A percentile compares a stretch with the other conserved stretches of the same genome.
Conservation (phyloP, 176 grass and related monocot genomes). For the Urochloa ruziziensis region DNA sequence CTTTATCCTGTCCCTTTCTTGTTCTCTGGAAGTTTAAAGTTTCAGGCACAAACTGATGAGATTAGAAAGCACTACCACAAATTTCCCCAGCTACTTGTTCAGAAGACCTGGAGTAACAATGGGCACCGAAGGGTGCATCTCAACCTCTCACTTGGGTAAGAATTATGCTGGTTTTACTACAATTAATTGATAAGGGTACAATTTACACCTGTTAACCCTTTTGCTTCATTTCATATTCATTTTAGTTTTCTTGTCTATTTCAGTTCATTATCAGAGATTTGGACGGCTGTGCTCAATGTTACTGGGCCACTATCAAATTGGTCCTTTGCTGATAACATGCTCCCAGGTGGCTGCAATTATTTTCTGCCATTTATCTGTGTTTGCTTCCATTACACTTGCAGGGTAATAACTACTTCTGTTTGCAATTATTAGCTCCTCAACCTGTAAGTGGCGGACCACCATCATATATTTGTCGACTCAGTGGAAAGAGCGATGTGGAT, state of each 20-base stretch:
- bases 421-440: conserved; percentile 61
- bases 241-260: conserved; percentile 17
- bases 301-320: conserved; percentile 93
- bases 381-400: conserved; percentile 7
- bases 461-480: conserved; percentile 89
- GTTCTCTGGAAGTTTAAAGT: conserved; percentile 85
- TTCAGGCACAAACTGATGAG: conserved; percentile 58
- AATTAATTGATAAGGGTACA: neutral
- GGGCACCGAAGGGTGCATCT: conserved; percentile 68
- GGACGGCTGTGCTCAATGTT: conserved; percentile 78
- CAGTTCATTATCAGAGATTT: conserved; percentile 89
- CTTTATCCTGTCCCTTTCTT: conserved; percentile 84
- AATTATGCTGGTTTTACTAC: neutral
- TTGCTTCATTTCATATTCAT: neutral
- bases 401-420: conserved; percentile 14
- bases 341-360: conserved; percentile 56
- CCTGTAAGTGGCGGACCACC: conserved; percentile 68
- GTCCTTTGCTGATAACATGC: conserved; percentile 81
- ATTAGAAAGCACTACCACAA: conserved; percentile 65
- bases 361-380: neutral
- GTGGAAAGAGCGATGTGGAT: conserved; percentile 65
- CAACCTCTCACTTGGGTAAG: conserved; percentile 81
- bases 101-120: conserved; percentile 41
- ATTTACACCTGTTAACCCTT: neutral
- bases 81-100: conserved; percentile 59